Conservation (phyloP, 306 rosid genomes). For the Urtica urens region DNA sequence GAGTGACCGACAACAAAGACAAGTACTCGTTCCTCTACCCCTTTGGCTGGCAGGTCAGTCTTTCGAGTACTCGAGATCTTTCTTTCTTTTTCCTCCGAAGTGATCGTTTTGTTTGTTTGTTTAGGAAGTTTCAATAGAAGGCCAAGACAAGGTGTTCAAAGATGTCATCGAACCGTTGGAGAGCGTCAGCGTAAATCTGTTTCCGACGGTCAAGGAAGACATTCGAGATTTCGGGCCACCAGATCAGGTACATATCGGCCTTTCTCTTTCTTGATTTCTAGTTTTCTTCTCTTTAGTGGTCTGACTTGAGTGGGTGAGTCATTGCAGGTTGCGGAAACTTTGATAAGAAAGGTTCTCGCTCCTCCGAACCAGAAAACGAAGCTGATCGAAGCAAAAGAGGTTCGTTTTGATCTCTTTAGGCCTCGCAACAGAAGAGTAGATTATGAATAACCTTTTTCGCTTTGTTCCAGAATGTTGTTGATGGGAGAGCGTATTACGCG, state of each 20-base stretch:
- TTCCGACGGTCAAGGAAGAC: conserved; percentile 64
- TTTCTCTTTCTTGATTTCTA: background rate
- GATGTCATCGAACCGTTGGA: conserved; percentile 93
- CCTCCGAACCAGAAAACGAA: conserved; percentile 89
- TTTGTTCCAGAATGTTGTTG: conserved; percentile 57
- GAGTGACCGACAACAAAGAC: conserved; percentile 64
- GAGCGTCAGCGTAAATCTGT: conserved; percentile 61
- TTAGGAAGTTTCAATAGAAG: conserved; percentile 80
- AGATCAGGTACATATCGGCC: conserved; percentile 36
- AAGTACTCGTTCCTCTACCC: conserved; percentile 84
- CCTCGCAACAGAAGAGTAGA: too few species aligned
- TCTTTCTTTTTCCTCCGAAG: background rate
- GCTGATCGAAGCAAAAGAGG: conserved; percentile 76
- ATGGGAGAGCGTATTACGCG: conserved; percentile 69
- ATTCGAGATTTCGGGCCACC: conserved; percentile 84
- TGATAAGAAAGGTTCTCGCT: conserved; percentile 68
- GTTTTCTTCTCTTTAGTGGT: background rate
- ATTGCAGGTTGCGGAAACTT: conserved; percentile 70
- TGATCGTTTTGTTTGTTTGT: conserved; percentile 6
- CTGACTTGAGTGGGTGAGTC: background rate
- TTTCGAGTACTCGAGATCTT: background rate
- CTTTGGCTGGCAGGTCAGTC: conserved; percentile 92
- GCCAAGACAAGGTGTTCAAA: conserved; percentile 95
- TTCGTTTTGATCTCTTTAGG: too few species aligned
- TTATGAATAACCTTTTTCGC: too few species aligned